Base-by-base conservation (phyloP, 352 stramenopile species). In the Elongisporangium prolatum region DNA sequence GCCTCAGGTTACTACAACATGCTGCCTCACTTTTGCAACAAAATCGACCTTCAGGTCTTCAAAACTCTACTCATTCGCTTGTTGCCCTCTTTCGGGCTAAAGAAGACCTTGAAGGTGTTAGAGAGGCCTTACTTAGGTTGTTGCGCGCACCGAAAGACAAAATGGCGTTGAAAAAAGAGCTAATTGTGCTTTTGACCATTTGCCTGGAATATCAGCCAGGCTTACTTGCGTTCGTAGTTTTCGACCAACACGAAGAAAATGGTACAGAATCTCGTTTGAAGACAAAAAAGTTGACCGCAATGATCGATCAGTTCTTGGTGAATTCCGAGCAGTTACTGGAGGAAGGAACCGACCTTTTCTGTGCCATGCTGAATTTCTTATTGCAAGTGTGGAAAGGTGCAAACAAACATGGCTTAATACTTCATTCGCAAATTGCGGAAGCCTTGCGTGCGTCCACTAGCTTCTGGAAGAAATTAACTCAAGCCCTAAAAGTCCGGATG, bases 391-490 rank as follows among this genome's bases (percentile, higher is more conserved):
- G 77, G 76, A 68, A 74, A 13, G 76, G 80, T n/a, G 74, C 70
- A 3, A 65, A 77, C 10, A 64, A 74, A 20, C 56, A 79, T 37
- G 58, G 63, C 10, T 59, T 60, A 1, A 66, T 55, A 14, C 50
- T 90, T 18, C 76, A 91, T 52, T 10, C 65, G 16, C 74, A 83
- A 49, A 78, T 91, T 48, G 72, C 79, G 14, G 38, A 60, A 21
- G 65, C 69, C 16, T 51, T 91, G 21, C 65, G 75, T 17, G 56
- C 56, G 2, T 72, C 67, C 13, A 48, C 60, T 3, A 64, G 54
- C 16, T 91, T 91, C 44, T 91, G 80, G 80, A 64, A 64, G 8
- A 79, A 88, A 59, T 62, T 91, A 21, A 88, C 77, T 5, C 65
- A 64, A 28, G 76, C 67, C 21, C 60, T 91, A 0, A 79, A 80